Base-by-base conservation (phyloP, 495 filamentous ascomycete species). In the Cenococcum geophilum region DNA sequence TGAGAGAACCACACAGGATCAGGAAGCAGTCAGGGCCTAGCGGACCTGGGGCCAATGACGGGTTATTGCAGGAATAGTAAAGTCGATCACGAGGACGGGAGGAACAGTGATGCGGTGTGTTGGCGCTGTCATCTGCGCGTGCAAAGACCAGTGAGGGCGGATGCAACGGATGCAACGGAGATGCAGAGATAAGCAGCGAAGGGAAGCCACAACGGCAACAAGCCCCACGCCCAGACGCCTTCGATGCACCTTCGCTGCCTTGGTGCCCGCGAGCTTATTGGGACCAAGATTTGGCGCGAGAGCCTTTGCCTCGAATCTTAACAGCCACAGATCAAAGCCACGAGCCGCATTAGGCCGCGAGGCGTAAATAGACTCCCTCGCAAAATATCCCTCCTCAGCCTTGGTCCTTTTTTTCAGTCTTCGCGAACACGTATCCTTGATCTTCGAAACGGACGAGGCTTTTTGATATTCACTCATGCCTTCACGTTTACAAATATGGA, bases 201-300 rank as follows among this genome's bases (percentile, higher is more conserved):
- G 21, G 20, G 20, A 32, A 22, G 18, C 20, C 25, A 32, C 49
- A 52, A 32, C 22, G 18, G 49, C 49, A 14, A 14, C 40, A 14
- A 10, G 4, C 18, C 40, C 18, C 49, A 16, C 49, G 49, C 21
- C 27, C 2, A 6, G 27, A 32, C 27, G 27, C 6, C 49, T 52
- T 52, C 49, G 49, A 32, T 52, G 23, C 49, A 20, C 25, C 49
- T 52, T 52, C 49, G 22, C 5, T 52, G 49, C 49, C 49, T 52
- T 52, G 25, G 49, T 27, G 49, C 21, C 49, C 49, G 49, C 21
- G 22, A 27, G 49, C 49, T 52, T 52, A 52, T 51, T 5, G n/a
- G 1, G 16, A 21, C n/a, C 11, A 12, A 51, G 3, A 21, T 18
- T n/a, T n/a, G n/a, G n/a, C n/a, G n/a, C n/a, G n/a, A n/a, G n/a